Evolutionary conservation across 129 eudicot genomes (phyloP).

Genomic region (Kitagawia praeruptora): DNA sequence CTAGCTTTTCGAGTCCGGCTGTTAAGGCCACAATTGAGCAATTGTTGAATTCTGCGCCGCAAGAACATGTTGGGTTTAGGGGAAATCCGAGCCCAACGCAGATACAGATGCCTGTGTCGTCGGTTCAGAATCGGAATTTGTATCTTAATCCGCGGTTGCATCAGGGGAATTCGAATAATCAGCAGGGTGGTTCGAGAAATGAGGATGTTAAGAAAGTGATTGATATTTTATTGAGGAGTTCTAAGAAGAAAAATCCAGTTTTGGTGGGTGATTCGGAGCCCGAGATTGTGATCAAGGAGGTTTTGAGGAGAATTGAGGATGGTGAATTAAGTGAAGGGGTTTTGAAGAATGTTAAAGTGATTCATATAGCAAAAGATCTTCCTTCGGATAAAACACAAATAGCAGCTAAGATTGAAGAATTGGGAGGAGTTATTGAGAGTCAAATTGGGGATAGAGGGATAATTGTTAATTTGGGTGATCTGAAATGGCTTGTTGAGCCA

Average conservation of each 20-base stretch:
- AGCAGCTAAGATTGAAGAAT: slow-evolving; percentile 41
- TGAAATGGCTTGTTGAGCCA: slow-evolving; percentile 85
- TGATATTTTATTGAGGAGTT: slow-evolving; percentile 49
- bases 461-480: slow-evolving; percentile 57
- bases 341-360: slow-evolving; percentile 39
- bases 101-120: slow-evolving; percentile 7
- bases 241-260: slow-evolving; percentile 68
- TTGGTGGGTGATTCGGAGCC: slow-evolving; percentile 82
- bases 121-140: slow-evolving; percentile 35
- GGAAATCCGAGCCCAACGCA: neutral
- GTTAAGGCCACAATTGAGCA: slow-evolving; percentile 91
- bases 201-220: slow-evolving; percentile 68
- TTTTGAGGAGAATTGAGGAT: slow-evolving; percentile 47
- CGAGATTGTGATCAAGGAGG: slow-evolving; percentile 55
- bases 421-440: slow-evolving; percentile 38
- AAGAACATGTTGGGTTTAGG: slow-evolving; percentile 23
- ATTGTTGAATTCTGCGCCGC: slow-evolving; percentile 25
- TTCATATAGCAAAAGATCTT: slow-evolving; percentile 46
- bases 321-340: slow-evolving; percentile 41
- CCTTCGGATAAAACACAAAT: slow-evolving; percentile 28
- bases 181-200: slow-evolving; percentile 25
- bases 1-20: slow-evolving; percentile 91
- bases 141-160: slow-evolving; percentile 62
- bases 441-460: slow-evolving; percentile 31
- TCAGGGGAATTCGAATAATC: slow-evolving; percentile 21